Base-by-base conservation (phyloP, 176 grass and related monocot species). In the Ananas comosus region DNA sequence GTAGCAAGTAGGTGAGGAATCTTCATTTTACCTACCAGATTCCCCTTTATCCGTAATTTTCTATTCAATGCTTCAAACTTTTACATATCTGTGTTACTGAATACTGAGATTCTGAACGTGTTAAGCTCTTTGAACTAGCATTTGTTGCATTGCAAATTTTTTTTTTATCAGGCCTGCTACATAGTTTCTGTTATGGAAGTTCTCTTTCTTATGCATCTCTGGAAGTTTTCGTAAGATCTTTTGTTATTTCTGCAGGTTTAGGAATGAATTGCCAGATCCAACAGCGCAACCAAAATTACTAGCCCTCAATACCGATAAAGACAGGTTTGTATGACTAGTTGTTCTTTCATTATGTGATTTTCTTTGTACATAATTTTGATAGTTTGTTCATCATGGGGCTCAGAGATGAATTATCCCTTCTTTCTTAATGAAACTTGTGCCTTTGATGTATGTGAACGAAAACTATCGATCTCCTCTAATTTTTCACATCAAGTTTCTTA, bases 251-350 rank as follows among this genome's bases (percentile, higher is more conserved):
- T 86, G 75, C 86, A 97, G 89, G 82, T 93, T 88, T 91, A 85
- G 85, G 76, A 93, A 93, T 91, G 94, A 99, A 70, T 73, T 99
- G 50, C 94, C 90, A n/a, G 90, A 99, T 75, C 77, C 89, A 75
- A 93, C 80, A 33, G 82, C 85, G 29, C 87, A 84, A 53, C 82
- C 86, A 66, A 99, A 93, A 83, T 82, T 88, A 84, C 79, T 99
- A 53, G 78, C 94, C 48, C 78, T 99, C 10, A 87, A 91, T 77
- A 99, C 81, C 42, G 89, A 99, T 81, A 99, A 99, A 76, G 89
- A 93, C 64, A 63, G 90, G 94, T 99, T 88, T 66, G 57, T 24
- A 71, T 53, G 14, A 50, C 22, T 70, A 63, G 1, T 65, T 78
- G 66, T 12, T 67, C 42, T 80, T 61, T 52, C 68, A 4, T 25